Percentiles rank a stretch among this genome's conserved stretches.
Evolutionary conservation across 1,284 basidiomycete species (phyloP).

Genomic region (Ceratobasidium sp.): DNA sequence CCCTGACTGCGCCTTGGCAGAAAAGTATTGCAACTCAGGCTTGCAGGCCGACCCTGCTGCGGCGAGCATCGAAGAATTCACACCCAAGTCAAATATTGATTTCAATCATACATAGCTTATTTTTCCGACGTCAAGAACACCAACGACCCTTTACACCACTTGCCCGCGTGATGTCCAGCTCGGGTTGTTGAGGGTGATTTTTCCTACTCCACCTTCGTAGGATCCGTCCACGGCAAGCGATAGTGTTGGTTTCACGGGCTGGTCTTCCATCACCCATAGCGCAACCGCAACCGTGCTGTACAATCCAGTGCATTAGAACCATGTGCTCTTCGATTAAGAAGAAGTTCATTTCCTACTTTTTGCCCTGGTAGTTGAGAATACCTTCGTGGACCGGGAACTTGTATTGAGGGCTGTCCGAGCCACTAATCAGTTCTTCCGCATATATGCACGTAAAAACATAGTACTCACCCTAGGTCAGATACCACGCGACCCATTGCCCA

Average conservation of each 20-base stretch:
- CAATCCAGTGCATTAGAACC: constrained; percentile 11
- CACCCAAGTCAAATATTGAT: constrained; percentile 8
- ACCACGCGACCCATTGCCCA: constrained; percentile 86
- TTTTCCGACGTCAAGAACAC: background rate
- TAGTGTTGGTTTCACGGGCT: constrained; percentile 29
- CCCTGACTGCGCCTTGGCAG: too few relatives aligned
- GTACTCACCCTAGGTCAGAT: constrained; percentile 70
- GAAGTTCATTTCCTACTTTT: constrained; percentile 64
- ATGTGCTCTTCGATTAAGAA: background rate
- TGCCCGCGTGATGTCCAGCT: constrained; percentile 28
- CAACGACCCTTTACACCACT: constrained; percentile 10
- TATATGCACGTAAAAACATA: background rate
- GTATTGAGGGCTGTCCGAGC: constrained; percentile 67
- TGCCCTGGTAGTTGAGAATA: constrained; percentile 73
- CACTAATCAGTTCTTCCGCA: constrained; percentile 27
- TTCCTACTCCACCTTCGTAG: constrained; percentile 41
- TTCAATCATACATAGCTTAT: background rate
- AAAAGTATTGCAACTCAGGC: too few relatives aligned
- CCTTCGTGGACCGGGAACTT: constrained; percentile 83
- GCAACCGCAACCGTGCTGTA: constrained; percentile 74
- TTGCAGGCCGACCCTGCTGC: too few relatives aligned
- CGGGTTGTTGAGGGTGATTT: constrained; percentile 34
- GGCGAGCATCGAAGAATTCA: too few relatives aligned
- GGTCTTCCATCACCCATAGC: constrained; percentile 43
- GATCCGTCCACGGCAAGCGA: constrained; percentile 32